Conservation (phyloP, 495 filamentous ascomycete species). For the Aspergillus incahuasiensis region DNA sequence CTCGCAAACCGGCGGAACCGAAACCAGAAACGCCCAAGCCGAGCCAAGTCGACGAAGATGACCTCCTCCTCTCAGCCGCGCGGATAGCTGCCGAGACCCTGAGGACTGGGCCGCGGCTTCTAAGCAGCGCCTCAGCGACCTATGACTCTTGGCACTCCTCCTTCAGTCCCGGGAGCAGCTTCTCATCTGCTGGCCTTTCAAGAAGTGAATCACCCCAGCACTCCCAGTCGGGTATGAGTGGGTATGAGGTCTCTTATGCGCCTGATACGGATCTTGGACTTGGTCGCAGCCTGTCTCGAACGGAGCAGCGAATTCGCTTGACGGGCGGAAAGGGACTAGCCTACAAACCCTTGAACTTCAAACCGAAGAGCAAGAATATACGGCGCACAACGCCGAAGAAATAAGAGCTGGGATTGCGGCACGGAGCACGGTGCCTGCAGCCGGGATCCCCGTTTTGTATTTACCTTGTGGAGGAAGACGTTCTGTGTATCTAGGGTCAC, state of each 20-base stretch:
- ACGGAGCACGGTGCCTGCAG: no score
- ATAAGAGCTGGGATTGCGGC: background rate
- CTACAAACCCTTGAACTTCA: slow-evolving; percentile 37
- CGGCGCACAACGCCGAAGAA: slow-evolving; percentile 13
- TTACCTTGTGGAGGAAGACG: background rate
- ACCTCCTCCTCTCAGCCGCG: slow-evolving; percentile 38
- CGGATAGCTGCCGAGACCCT: slow-evolving; percentile 42
- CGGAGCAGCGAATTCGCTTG: slow-evolving; percentile 36
- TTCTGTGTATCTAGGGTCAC: background rate
- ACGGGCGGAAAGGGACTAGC: slow-evolving; percentile 41
- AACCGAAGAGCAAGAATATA: slow-evolving; percentile 17
- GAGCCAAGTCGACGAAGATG: slow-evolving; percentile 40
- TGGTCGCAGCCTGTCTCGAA: slow-evolving; percentile 37
- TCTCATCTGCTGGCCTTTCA: slow-evolving; percentile 20
- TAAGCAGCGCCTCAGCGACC: slow-evolving; percentile 21
- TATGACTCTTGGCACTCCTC: slow-evolving; percentile 22
- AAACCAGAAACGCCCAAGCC: slow-evolving; percentile 19
- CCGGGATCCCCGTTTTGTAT: background rate
- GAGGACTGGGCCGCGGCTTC: slow-evolving; percentile 32
- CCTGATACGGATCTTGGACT: slow-evolving; percentile 35
- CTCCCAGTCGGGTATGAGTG: slow-evolving; percentile 22
- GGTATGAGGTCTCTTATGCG: slow-evolving; percentile 38
- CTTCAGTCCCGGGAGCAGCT: slow-evolving; percentile 26
- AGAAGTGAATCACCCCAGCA: slow-evolving; percentile 30
- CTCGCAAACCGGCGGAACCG: slow-evolving; percentile 21